Percentiles rank a stretch among this genome's conserved stretches.
These are phyloP conservation scores for Leccinum barrowsii DNA, from an alignment of 768 basidiomycete genomes.

Conservation along the genomic window DNA sequence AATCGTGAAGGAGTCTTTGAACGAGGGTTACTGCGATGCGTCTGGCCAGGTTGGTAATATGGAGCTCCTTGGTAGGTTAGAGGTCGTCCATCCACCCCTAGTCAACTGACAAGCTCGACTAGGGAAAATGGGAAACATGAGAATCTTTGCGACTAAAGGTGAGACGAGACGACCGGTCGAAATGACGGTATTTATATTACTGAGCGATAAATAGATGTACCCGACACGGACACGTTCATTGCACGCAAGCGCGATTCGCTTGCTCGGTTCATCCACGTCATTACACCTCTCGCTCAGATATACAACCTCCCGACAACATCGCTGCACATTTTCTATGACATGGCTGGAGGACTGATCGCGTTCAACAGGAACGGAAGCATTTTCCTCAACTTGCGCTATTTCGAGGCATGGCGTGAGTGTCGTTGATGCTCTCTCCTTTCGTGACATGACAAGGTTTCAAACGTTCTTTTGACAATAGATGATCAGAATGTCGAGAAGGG, in stretches of 20 bases:
- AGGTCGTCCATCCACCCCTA: not conserved
- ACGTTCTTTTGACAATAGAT: constrained; percentile 41
- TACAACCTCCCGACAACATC: constrained; percentile 73
- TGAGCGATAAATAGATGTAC: constrained; percentile 46
- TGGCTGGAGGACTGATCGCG: constrained; percentile 77
- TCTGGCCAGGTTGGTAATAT: constrained; percentile 63
- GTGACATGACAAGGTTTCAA: not conserved
- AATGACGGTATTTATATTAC: not conserved
- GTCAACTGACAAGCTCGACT: constrained; percentile 2
- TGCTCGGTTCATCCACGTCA: constrained; percentile 69
- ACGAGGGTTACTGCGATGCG: constrained; percentile 81
- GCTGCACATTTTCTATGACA: constrained; percentile 86
- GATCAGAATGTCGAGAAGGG: constrained; percentile 62
- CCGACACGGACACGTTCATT: constrained; percentile 48
- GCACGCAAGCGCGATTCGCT: constrained; percentile 51
- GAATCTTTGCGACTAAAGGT: constrained; percentile 66
- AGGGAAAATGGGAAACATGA: constrained; percentile 63
- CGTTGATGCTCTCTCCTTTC: not conserved
- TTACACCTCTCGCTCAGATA: constrained; percentile 61
- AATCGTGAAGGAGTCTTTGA: constrained; percentile 66
- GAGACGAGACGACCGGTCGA: constrained; percentile 1
- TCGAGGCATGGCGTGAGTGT: constrained; percentile 81
- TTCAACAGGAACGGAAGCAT: constrained; percentile 90
- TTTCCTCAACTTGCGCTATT: constrained; percentile 86
- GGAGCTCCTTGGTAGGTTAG: constrained; percentile 50